Evolutionary conservation across 2,329 filamentous ascomycete genomes (phyloP).

Genomic region (Dothidotthia symphoricarpi): DNA sequence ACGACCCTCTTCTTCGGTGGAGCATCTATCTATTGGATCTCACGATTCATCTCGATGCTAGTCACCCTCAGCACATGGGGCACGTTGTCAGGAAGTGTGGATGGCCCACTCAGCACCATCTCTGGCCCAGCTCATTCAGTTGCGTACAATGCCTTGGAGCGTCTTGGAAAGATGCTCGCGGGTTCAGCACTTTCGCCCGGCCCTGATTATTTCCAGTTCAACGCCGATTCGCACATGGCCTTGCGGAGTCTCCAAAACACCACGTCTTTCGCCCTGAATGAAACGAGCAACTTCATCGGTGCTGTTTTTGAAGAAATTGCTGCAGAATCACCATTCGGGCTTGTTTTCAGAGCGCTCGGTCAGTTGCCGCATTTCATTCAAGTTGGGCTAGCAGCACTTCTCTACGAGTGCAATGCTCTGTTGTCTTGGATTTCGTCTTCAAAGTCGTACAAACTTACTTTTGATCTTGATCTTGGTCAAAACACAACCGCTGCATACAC

Average conservation of each 20-base stretch:
- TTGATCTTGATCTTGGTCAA: slow-evolving; percentile 30
- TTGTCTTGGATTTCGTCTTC: slow-evolving; percentile 32
- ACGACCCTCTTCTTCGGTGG: slow-evolving; percentile 65
- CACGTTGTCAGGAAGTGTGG: slow-evolving; percentile 15
- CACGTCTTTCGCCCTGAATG: slow-evolving; percentile 35
- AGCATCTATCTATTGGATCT: slow-evolving; percentile 44
- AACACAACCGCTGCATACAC: slow-evolving; percentile 20
- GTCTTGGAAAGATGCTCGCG: slow-evolving; percentile 34
- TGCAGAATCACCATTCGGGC: slow-evolving; percentile 17
- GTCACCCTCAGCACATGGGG: slow-evolving; percentile 21
- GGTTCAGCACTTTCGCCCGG: slow-evolving; percentile 28
- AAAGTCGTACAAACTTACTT: slow-evolving; percentile 40
- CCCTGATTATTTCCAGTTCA: slow-evolving; percentile 38
- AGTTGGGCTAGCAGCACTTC: slow-evolving; percentile 4
- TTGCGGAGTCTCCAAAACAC: slow-evolving; percentile 40
- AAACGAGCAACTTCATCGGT: slow-evolving; percentile 27
- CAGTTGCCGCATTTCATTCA: slow-evolving; percentile 15
- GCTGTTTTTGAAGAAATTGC: slow-evolving; percentile 27
- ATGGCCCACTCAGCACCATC: slow-evolving; percentile 20
- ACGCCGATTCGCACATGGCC: slow-evolving; percentile 39
- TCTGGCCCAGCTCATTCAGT: slow-evolving; percentile 35
- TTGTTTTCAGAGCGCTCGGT: slow-evolving; percentile 17
- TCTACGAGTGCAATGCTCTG: slow-evolving; percentile 12
- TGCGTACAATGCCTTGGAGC: slow-evolving; percentile 36
- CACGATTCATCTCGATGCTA: slow-evolving; percentile 28